Evolutionary conservation across 2,329 filamentous ascomycete species (phyloP).

Genomic region (Davidsoniella australis): DNA sequence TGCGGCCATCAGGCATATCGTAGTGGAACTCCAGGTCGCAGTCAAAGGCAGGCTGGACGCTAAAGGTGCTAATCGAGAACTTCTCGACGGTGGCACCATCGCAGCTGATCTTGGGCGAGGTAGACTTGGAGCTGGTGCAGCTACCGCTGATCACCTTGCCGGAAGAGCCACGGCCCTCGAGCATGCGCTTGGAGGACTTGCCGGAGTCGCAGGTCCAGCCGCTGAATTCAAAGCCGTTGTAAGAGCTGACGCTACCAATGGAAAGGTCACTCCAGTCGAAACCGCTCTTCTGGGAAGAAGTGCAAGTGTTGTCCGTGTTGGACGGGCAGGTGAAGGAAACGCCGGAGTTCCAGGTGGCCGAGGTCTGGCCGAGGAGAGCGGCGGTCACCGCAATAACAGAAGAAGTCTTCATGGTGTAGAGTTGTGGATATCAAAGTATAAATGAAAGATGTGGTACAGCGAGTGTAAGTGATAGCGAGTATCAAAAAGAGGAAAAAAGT

Average conservation of each 20-base stretch:
- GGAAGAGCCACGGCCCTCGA: constrained; percentile 31
- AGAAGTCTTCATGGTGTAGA: constrained; percentile 31
- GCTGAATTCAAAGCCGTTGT: constrained; percentile 56
- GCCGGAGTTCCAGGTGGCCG: constrained; percentile 25
- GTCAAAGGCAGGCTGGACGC: constrained; percentile 58
- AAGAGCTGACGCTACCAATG: constrained; percentile 43
- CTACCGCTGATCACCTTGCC: constrained; percentile 44
- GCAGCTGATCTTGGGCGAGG: constrained; percentile 42
- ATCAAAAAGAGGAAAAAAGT: constrained; percentile 14
- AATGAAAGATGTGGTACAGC: constrained; percentile 19
- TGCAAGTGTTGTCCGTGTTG: constrained; percentile 65
- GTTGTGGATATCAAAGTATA: constrained; percentile 15
- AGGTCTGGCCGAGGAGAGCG: constrained; percentile 32
- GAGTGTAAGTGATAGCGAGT: constrained; percentile 18
- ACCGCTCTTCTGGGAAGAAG: constrained; percentile 47
- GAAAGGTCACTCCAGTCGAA: constrained; percentile 54
- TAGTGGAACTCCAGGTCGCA: constrained; percentile 74
- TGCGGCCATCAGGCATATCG: constrained; percentile 64
- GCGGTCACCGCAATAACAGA: constrained; percentile 30
- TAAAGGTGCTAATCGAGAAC: constrained; percentile 62
- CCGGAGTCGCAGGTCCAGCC: constrained; percentile 52
- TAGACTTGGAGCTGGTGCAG: constrained; percentile 27
- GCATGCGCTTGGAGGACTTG: constrained; percentile 7
- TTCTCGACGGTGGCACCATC: constrained; percentile 28
- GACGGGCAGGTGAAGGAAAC: constrained; percentile 46